These are phyloP conservation scores for Phylloboletellus chloephorus DNA, from an alignment of 1,284 basidiomycete species.

Conservation along the genomic window DNA sequence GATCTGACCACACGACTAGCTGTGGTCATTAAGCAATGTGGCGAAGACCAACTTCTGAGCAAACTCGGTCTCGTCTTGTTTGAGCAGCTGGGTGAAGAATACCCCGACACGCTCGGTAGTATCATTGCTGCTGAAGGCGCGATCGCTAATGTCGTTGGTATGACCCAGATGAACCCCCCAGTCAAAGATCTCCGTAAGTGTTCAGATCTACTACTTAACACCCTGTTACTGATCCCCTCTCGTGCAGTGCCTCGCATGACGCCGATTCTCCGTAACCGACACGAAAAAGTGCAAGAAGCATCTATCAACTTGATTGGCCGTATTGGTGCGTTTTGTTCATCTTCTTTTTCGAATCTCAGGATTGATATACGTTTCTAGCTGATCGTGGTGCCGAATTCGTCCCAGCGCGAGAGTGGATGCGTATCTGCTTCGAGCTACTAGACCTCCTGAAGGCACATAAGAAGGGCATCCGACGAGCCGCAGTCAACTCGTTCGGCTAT, in stretches of 20 bases:
- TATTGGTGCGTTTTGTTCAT: slow-evolving; percentile 57
- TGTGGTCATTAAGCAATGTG: slow-evolving; percentile 97
- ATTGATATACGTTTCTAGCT: slow-evolving; percentile 43
- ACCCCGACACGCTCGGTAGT: slow-evolving; percentile 96
- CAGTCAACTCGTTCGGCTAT: slow-evolving; percentile 99
- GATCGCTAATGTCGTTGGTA: slow-evolving; percentile 99
- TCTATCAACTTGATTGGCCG: slow-evolving; percentile 99
- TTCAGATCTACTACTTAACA: neutral
- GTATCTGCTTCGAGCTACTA: slow-evolving; percentile 97
- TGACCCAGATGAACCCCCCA: slow-evolving; percentile 99
- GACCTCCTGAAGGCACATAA: slow-evolving; percentile 99
- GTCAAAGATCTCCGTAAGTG: slow-evolving; percentile 93
- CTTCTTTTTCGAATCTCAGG: neutral
- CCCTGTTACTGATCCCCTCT: slow-evolving; percentile 13
- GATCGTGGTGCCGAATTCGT: slow-evolving; percentile 99
- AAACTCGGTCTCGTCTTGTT: slow-evolving; percentile 97
- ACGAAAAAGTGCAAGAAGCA: slow-evolving; percentile 99
- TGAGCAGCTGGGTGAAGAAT: slow-evolving; percentile 99
- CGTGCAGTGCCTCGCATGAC: slow-evolving; percentile 93
- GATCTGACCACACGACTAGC: slow-evolving; percentile 94
- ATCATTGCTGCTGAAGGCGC: slow-evolving; percentile 98
- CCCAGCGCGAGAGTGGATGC: slow-evolving; percentile 99
- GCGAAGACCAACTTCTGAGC: slow-evolving; percentile 92
- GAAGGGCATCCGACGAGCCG: slow-evolving; percentile 96
- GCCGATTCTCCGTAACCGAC: slow-evolving; percentile 95